Evolutionary conservation across 2,329 filamentous ascomycete genomes (phyloP), one percentile per base, ranked within the genome.

Genomic region (Xylaria sp.): DNA sequence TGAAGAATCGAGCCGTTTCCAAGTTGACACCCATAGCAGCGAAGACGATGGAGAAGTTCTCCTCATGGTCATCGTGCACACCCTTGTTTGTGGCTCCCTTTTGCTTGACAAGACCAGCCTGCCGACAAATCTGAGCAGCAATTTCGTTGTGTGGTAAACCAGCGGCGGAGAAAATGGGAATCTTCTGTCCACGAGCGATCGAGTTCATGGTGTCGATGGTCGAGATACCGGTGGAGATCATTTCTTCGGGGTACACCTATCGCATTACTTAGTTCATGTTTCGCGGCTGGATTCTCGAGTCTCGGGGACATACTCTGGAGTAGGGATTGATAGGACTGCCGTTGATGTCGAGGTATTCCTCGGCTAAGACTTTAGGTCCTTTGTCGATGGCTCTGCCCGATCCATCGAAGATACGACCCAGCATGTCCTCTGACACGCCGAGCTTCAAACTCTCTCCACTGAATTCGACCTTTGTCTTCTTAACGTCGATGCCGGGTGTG

Each of bases 21-120:
- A 99, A 90, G 86, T 99, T 99, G 76, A 99, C 96, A 94, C 96
- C 96, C 96, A 99, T 99, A 79, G 96, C 96, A 79, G 93, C 97
- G 80, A 99, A 99, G 66, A 99, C 96, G 78, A 99, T 99, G 69
- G 94, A 98, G 88, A 99, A 99, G 86, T 99, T 99, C 79, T 99
- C 96, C 78, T 98, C 94, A 82, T 99, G 96, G 65, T 90, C 94
- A 78, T 99, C 97, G 79, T 99, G 96, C 30, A 96, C 90, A 73
- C 92, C 94, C 89, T 99, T 99, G 81, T 93, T 97, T 42, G 94
- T 91, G 62, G 90, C 82, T 60, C 94, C 87, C 86, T 93, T 75
- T 72, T 87, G 83, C 82, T 94, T 90, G 73, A 98, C 97, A 80
- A 99, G 85, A 82, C 95, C 90, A 75, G 96, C 96, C 83, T 99